These are phyloP conservation scores for Alternaria viburni DNA, from an alignment of 2,329 filamentous ascomycete genomes.

Conservation along the genomic window DNA sequence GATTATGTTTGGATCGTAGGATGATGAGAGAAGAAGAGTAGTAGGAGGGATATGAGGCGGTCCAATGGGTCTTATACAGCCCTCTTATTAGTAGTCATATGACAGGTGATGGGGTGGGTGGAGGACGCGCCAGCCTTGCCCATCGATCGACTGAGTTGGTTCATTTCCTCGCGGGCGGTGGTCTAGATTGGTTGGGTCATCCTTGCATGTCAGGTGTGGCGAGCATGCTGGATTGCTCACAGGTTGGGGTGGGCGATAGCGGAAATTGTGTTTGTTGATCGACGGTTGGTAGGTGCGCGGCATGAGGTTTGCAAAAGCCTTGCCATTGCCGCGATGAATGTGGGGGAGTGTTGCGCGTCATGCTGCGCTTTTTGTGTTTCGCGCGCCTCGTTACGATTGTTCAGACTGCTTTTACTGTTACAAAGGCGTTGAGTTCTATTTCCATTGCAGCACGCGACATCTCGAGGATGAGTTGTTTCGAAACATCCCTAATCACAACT, in stretches of 20 bases:
- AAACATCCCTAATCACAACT: conserved; percentile 1
- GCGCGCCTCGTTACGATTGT: background rate
- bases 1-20: conserved; percentile 21
- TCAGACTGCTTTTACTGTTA: background rate
- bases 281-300: background rate
- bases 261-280: conserved; percentile 13
- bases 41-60: background rate
- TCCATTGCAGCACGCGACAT: background rate
- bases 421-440: background rate
- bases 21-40: conserved; percentile 3
- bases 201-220: conserved; percentile 4
- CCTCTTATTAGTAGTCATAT: conserved; percentile 19
- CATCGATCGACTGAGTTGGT: background rate
- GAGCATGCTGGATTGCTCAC: background rate
- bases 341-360: conserved; percentile 6
- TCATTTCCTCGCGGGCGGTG: conserved; percentile 6
- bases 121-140: conserved; percentile 16
- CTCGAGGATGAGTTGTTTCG: background rate
- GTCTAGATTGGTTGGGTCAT: conserved; percentile 1
- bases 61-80: conserved; percentile 23
- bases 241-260: conserved; percentile 6
- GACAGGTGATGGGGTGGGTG: conserved; percentile 5
- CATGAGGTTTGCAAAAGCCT: background rate
- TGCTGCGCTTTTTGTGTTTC: background rate
- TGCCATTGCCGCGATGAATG: background rate